Base-by-base conservation (phyloP, 1,284 basidiomycete genomes). In the Ganoderma multipileum region DNA sequence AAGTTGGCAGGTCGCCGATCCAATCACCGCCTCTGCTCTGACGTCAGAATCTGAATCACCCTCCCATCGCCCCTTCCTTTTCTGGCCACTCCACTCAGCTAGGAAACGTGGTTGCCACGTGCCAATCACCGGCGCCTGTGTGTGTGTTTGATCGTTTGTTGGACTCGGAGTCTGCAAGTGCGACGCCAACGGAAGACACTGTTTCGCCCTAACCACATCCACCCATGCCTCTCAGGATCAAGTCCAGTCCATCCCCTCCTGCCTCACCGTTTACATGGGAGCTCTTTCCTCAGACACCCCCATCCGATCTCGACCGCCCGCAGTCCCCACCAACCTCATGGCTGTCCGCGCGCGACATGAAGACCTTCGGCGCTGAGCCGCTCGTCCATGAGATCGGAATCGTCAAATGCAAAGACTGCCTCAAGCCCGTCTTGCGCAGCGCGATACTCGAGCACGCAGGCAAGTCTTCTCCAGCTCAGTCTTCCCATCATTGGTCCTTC, bases 281-380 rank as follows among this genome's bases (percentile, higher is more conserved):
- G 52, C 81, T 81, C 3, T 73, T 85, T 5, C 79, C 82, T 1
- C 76, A 81, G 4, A 75, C 77, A 6, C 80, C 83, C 11, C 76
- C 81, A 20, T 74, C 82, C 2, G 42, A 62, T 18, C 20, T 71
- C 65, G 52, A 73, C 18, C 58, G 71, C 11, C 72, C 77, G 9
- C 83, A 85, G 1, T 88, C 90, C 0, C 93, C 94, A 0, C 94
- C 94, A 0, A 92, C 93, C 28, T 86, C 89, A 82, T 94, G 93
- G 88, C 88, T 96, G 18, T 88, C 92, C 36, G 92, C 92, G 9
- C 87, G 87, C 70, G 93, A 95, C 77, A 96, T 96, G 95, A 92
- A 92, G 83, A 85, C 93, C 69, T 96, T 93, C 79, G 95, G 94
- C 42, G 85, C 89, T 3, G 85, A 90, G 68, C 94, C 95, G 18